A percentile compares a stretch with the other conserved stretches of the same genome.
Evolutionary conservation across 805 yeast genomes (phyloP).

Genomic region (Starmerella apis): DNA sequence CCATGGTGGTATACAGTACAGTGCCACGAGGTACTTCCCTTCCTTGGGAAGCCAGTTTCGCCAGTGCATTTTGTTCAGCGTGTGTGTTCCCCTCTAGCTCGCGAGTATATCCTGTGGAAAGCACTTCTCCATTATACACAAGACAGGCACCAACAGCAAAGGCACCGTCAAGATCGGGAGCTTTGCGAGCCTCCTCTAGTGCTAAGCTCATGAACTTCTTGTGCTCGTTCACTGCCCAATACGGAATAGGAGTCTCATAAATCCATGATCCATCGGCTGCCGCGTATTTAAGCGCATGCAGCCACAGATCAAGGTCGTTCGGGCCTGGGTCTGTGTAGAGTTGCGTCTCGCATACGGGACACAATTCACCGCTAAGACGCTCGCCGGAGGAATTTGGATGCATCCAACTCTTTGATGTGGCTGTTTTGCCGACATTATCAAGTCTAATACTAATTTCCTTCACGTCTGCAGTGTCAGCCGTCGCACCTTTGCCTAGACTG

Average conservation of each 20-base stretch:
- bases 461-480: conserved; percentile 32
- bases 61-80: conserved; percentile 91
- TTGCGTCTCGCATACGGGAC: conserved; percentile 58
- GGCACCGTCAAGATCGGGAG: conserved; percentile 74
- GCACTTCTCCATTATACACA: conserved; percentile 48
- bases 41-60: conserved; percentile 40
- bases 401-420: conserved; percentile 55
- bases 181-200: conserved; percentile 62
- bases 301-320: conserved; percentile 76
- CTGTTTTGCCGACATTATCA: conserved; percentile 59
- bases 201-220: conserved; percentile 63
- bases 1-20: conserved; percentile 90
- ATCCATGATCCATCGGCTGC: conserved; percentile 46
- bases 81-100: conserved; percentile 93
- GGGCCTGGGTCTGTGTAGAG: conserved; percentile 82
- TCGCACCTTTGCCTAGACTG: conserved; percentile 53
- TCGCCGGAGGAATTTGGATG: conserved; percentile 46
- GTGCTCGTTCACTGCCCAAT: conserved; percentile 64
- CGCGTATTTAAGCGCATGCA: conserved; percentile 78
- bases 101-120: conserved; percentile 80
- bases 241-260: conserved; percentile 65
- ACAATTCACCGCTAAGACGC: conserved; percentile 44
- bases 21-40: conserved; percentile 58
- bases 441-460: conserved; percentile 41
- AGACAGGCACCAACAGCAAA: conserved; percentile 91